Evolutionary conservation across 306 rosid genomes (phyloP).

Genomic region (Ammopiptanthus mongolicus): DNA sequence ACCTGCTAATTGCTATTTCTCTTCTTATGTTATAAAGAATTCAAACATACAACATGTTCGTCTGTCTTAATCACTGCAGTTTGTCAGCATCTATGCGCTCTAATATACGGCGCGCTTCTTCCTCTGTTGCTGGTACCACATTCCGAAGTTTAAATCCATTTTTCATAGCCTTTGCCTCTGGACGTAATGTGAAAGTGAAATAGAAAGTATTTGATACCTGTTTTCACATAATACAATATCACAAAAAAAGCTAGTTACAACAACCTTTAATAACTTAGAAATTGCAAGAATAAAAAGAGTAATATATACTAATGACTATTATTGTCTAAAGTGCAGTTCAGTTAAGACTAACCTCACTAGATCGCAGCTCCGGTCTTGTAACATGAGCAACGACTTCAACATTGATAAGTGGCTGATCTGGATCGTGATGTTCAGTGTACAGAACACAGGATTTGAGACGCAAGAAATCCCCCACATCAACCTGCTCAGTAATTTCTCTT

Average conservation of each 20-base stretch:
- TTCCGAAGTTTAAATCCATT: constrained; percentile 54
- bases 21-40: constrained; percentile 22
- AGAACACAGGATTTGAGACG: constrained; percentile 85
- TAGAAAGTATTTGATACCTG: constrained; percentile 82
- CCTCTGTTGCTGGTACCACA: constrained; percentile 93
- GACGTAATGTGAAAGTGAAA: constrained; percentile 82
- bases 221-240: background rate
- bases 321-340: background rate
- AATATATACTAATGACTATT: background rate
- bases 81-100: constrained; percentile 81
- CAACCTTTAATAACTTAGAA: background rate
- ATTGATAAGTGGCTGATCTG: constrained; percentile 81
- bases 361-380: constrained; percentile 81
- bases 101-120: constrained; percentile 77
- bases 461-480: constrained; percentile 94
- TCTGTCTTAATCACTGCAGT: constrained; percentile 24
- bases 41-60: background rate
- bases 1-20: constrained; percentile 14
- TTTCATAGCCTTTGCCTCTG: constrained; percentile 65
- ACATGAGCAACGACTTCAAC: constrained; percentile 98
- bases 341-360: constrained; percentile 67
- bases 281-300: background rate
- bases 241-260: background rate
- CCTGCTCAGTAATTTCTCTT: constrained; percentile 40
- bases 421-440: constrained; percentile 65